These are phyloP conservation scores for Tetrahymena borealis DNA, from an alignment of 73 alveolate genomes.

Conservation along the genomic window DNA sequence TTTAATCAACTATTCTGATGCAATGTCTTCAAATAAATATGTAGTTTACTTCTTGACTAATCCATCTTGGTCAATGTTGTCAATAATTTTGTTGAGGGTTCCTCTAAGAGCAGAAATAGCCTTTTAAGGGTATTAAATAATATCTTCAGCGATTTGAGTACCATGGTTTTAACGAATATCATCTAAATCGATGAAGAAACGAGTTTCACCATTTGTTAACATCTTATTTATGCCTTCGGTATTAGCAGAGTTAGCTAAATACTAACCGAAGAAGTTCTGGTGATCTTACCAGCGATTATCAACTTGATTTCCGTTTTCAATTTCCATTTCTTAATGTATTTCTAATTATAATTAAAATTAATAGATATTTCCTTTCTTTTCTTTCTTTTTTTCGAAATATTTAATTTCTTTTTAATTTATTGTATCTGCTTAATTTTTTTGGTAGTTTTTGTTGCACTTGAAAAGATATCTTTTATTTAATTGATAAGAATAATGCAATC, in stretches of 20 bases:
- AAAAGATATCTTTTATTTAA: too few relatives aligned
- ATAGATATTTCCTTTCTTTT: background rate
- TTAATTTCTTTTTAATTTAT: too few relatives aligned
- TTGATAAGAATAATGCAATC: too few relatives aligned
- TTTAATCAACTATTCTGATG: too few relatives aligned
- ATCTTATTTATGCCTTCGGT: background rate
- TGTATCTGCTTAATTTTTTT: too few relatives aligned
- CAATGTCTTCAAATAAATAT: too few relatives aligned
- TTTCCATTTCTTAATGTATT: background rate
- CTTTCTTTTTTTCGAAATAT: background rate
- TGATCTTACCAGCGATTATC: background rate
- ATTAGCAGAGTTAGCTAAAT: background rate
- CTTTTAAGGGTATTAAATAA: background rate
- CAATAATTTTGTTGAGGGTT: background rate
- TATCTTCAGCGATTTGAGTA: background rate
- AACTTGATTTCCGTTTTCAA: background rate
- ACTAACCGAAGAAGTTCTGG: background rate
- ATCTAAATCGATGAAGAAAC: background rate
- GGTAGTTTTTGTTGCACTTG: too few relatives aligned
- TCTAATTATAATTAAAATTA: background rate
- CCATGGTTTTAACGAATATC: background rate
- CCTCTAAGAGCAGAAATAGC: background rate
- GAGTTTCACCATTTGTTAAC: background rate
- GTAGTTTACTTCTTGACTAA: background rate
- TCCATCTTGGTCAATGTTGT: background rate